Percentiles rank a stretch among this genome's conserved stretches.
Conservation (phyloP, 495 filamentous ascomycete species). For the Neurospora tetrasperma region DNA sequence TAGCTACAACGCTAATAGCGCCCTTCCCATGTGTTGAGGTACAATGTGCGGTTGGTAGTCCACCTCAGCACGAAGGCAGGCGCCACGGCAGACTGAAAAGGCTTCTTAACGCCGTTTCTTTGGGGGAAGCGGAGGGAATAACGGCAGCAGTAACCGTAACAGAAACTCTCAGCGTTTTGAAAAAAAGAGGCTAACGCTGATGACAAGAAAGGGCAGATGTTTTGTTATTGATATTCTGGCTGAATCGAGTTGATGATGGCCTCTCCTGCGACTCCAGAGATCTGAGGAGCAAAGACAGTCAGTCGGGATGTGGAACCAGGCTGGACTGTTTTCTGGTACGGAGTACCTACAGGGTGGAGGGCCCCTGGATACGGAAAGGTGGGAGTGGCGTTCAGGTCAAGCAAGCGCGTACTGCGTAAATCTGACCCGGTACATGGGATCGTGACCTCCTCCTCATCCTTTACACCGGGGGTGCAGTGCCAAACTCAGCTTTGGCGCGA, state of each 20-base stretch:
- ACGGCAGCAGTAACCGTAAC: not conserved
- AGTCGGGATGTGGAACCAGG: conserved; percentile 4
- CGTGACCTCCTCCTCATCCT: not conserved
- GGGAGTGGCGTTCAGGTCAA: conserved; percentile 12
- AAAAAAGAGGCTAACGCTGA: not conserved
- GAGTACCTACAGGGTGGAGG: conserved; percentile 9
- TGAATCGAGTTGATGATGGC: not conserved
- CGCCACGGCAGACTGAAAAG: not conserved
- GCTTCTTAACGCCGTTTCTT: not conserved
- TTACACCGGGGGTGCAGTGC: conserved; percentile 2
- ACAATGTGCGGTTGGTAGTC: not conserved
- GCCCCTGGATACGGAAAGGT: conserved; percentile 7
- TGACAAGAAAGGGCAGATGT: not conserved
- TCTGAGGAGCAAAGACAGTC: conserved; percentile 4
- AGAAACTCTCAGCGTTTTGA: not conserved
- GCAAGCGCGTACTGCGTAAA: not conserved
- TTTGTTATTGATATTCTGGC: not conserved
- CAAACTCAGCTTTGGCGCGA: conserved; percentile 1
- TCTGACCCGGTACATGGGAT: conserved; percentile 3
- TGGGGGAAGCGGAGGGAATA: not conserved
- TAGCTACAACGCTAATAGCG: not conserved
- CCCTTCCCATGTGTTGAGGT: not conserved
- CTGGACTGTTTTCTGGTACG: conserved; percentile 4
- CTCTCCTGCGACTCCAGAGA: conserved; percentile 9
- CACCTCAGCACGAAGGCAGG: not conserved